Percentiles rank a stretch among this genome's conserved stretches.
phyloP scores from a whole-genome alignment of 1,139 yeast species.

The Martiniozyma asiatica region DNA sequence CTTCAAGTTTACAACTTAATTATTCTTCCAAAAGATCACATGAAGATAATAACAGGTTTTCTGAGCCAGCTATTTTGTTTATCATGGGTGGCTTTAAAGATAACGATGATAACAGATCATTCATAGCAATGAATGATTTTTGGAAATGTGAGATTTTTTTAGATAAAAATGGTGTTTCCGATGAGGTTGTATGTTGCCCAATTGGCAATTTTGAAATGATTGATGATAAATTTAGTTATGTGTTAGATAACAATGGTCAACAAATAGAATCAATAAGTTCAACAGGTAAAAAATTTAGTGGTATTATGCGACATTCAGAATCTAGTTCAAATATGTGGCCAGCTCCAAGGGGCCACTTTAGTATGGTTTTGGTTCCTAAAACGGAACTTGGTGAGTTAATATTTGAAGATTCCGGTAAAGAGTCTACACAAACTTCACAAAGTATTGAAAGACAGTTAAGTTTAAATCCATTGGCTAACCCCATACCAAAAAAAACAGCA shows the following conservation, averaged over 20 bases:
- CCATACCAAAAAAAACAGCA: too few relatives aligned
- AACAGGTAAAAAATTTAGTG: conserved; percentile 11
- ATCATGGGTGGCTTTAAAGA: conserved; percentile 33
- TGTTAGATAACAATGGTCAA: conserved; percentile 10
- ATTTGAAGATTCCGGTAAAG: background rate
- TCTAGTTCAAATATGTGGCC: conserved; percentile 18
- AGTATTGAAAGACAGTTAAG: background rate
- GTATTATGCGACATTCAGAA: conserved; percentile 16
- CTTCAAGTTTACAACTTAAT: too few relatives aligned
- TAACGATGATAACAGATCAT: conserved; percentile 14
- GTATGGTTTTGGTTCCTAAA: conserved; percentile 11
- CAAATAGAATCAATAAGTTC: conserved; percentile 4
- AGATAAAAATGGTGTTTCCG: conserved; percentile 18
- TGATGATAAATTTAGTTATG: conserved; percentile 11
- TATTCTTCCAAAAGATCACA: background rate
- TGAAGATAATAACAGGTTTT: too few relatives aligned
- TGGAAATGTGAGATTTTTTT: conserved; percentile 35
- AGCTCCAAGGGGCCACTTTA: conserved; percentile 20
- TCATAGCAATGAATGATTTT: conserved; percentile 31
- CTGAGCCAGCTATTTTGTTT: conserved; percentile 21
- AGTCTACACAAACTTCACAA: background rate
- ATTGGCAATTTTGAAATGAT: conserved; percentile 18
- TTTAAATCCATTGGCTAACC: too few relatives aligned
- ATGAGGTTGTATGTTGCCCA: conserved; percentile 20
- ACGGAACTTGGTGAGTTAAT: conserved; percentile 3